Base-by-base conservation (phyloP, 441 rosid species). In the Geranium incanum region DNA sequence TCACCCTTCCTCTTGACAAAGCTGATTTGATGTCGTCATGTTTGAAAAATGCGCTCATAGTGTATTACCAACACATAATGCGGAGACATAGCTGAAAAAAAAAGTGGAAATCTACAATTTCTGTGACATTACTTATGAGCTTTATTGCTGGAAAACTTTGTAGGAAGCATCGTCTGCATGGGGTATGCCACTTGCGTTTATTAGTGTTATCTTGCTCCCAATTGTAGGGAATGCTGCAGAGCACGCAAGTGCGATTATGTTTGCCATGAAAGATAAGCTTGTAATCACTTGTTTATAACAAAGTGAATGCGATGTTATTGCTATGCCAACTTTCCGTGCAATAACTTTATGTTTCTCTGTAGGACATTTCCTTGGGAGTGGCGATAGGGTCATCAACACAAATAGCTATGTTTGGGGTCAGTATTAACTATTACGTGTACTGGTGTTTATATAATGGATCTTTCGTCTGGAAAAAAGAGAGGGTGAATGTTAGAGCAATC, bases 341-440 rank as follows among this genome's bases (percentile, higher is more conserved):
- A 72, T 11, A 66, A 57, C 68, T 57, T 45, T 60, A 55, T 36
- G 33, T 73, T 65, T 73, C 15, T 67, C 2, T 71, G 71, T 86
- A 93, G 98, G 98, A 93, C 83, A 81, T 93, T 68, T 88, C 97
- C 9, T 69, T 91, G 85, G 98, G 93, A 77, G 98, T 93, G 78
- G 98, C 98, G 68, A 87, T 93, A 73, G 98, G 98, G 12, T 93
- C 98, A 67, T 93, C 97, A 8, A 93, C 94, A 18, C 97, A 91
- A 79, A 91, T 93, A 71, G 78, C 98, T 57, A 91, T 91, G 97
- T 93, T 93, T 39, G 96, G 83, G 84, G 98, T 93, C 81, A 52
- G 92, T 67, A 16, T 63, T 64, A 13, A 38, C 18, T 15, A 3
- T 66, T 66, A 41, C 64, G 19, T 28, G 50, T 43, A 28, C 33